These are phyloP conservation scores for Epichloe bromicola DNA, from an alignment of 2,329 filamentous ascomycete genomes.

Conservation along the genomic window DNA sequence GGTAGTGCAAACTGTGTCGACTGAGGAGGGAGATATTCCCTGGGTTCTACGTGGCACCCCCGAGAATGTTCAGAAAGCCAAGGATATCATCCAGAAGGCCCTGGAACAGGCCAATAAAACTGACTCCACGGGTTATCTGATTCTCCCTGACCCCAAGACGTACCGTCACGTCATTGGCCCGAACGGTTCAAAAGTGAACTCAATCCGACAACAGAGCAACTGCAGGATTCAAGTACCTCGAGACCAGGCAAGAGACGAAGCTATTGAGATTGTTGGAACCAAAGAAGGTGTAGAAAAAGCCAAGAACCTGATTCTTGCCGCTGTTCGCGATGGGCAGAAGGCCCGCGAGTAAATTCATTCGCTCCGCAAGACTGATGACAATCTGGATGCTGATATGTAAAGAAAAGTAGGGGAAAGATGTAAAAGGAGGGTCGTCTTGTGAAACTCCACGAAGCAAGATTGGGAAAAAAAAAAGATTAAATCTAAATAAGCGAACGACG, in stretches of 20 bases:
- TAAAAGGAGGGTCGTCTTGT: not conserved
- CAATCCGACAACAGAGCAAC: conserved; percentile 80
- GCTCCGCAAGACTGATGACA: not conserved
- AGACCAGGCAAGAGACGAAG: conserved; percentile 60
- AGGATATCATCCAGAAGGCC: conserved; percentile 57
- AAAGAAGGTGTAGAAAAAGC: conserved; percentile 75
- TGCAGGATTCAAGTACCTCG: conserved; percentile 91
- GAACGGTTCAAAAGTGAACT: conserved; percentile 81
- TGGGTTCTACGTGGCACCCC: conserved; percentile 74
- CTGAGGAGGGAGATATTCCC: conserved; percentile 62
- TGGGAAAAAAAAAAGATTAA: not conserved
- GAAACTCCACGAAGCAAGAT: not conserved
- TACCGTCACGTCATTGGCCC: conserved; percentile 86
- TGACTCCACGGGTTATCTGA: conserved; percentile 70
- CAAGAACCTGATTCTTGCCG: conserved; percentile 75
- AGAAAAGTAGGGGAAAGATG: not conserved
- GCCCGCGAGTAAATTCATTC: conserved; percentile 14
- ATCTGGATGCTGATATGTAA: not conserved
- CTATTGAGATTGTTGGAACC: conserved; percentile 78
- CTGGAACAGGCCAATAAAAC: conserved; percentile 59
- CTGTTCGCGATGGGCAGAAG: conserved; percentile 51
- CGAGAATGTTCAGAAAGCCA: conserved; percentile 76
- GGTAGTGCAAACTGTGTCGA: conserved; percentile 49
- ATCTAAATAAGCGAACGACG: not conserved
- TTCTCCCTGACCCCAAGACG: conserved; percentile 76